phyloP scores from a whole-genome alignment of 2,329 filamentous ascomycete genomes.

The Alternaria solani region DNA sequence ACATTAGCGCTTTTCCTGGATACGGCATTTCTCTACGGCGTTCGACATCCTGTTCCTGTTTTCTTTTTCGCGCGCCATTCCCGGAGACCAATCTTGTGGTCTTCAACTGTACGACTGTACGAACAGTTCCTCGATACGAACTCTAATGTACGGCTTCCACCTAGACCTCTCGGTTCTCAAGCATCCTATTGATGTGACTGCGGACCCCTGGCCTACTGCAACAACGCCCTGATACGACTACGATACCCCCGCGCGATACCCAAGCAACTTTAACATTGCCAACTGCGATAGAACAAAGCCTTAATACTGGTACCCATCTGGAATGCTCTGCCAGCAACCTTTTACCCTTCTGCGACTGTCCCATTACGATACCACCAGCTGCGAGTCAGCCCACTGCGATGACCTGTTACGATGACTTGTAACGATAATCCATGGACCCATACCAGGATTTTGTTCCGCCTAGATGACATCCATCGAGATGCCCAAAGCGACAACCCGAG shows the following conservation, averaged over 20 bases:
- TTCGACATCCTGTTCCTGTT: constrained; percentile 13
- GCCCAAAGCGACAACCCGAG: constrained; percentile 34
- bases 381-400: constrained; percentile 21
- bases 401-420: constrained; percentile 15
- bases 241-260: constrained; percentile 20
- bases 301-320: constrained; percentile 28
- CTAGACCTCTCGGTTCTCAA: constrained; percentile 24
- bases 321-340: constrained; percentile 20
- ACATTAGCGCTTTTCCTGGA: constrained; percentile 9
- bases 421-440: constrained; percentile 12
- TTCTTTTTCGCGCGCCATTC: constrained; percentile 15
- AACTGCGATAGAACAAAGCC: constrained; percentile 15
- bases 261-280: constrained; percentile 21
- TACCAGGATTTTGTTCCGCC: neutral
- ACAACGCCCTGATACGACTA: constrained; percentile 14
- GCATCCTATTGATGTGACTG: constrained; percentile 36
- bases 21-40: constrained; percentile 9
- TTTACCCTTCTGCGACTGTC: constrained; percentile 16
- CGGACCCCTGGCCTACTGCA: constrained; percentile 20
- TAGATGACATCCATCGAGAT: constrained; percentile 23
- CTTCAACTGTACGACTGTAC: constrained; percentile 24
- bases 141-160: constrained; percentile 40
- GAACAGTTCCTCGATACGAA: constrained; percentile 22
- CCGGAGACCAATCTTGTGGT: constrained; percentile 22
- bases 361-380: constrained; percentile 13